A percentile compares a stretch with the other conserved stretches of the same genome.
These are phyloP conservation scores for Helminthosporium solani DNA, from an alignment of 2,329 filamentous ascomycete species.

Conservation along the genomic window DNA sequence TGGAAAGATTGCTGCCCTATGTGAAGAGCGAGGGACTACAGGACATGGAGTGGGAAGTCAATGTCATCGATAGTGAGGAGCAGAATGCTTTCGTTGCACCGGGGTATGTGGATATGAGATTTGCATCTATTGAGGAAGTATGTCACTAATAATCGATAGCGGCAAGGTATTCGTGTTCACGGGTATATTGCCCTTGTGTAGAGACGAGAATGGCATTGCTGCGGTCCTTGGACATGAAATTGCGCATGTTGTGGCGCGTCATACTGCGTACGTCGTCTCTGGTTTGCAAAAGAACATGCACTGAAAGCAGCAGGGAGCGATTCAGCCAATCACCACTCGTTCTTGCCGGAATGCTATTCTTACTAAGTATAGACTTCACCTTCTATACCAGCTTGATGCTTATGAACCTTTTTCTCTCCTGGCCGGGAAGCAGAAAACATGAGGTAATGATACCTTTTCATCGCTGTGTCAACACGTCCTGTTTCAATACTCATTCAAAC, in stretches of 20 bases:
- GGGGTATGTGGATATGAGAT: slow-evolving; percentile 44
- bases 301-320: slow-evolving; percentile 51
- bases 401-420: slow-evolving; percentile 63
- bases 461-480: no score
- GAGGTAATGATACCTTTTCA: no score
- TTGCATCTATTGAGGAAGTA: neutral
- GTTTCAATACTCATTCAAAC: neutral
- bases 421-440: slow-evolving; percentile 69
- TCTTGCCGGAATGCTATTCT: slow-evolving; percentile 37
- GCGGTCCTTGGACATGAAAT: slow-evolving; percentile 79
- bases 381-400: slow-evolving; percentile 45
- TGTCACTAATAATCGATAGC: slow-evolving; percentile 31
- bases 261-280: slow-evolving; percentile 29
- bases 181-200: slow-evolving; percentile 68
- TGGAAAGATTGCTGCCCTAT: slow-evolving; percentile 66
- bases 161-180: slow-evolving; percentile 80
- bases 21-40: slow-evolving; percentile 52
- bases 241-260: slow-evolving; percentile 61
- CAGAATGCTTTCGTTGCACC: slow-evolving; percentile 78
- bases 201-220: slow-evolving; percentile 68
- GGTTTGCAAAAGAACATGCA: slow-evolving; percentile 1
- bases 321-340: slow-evolving; percentile 51
- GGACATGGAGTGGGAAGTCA: slow-evolving; percentile 64
- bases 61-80: slow-evolving; percentile 69
- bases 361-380: slow-evolving; percentile 45